Evolutionary conservation across 768 basidiomycete genomes (phyloP), one percentile per base, ranked within the genome.

Genomic region (Exsudoporus frostii): DNA sequence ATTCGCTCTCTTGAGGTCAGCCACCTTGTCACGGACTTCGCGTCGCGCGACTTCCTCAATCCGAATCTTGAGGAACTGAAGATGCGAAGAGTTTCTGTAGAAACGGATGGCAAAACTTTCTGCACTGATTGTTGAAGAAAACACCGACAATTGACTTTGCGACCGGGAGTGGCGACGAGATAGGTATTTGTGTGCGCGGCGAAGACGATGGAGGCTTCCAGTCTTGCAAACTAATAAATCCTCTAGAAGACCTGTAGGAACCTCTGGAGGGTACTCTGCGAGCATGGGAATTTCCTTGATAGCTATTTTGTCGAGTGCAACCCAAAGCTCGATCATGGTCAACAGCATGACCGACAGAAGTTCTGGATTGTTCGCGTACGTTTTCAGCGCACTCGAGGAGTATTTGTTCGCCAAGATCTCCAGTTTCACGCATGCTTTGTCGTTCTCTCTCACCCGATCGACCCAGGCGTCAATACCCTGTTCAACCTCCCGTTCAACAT

Each of bases 281-380:
- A 74, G 51, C 7, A 74, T 51, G 3, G 72, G 65, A 17, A 55
- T 65, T 17, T 55, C 48, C 10, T 24, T 34, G 25, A 64, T 43
- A 0, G 53, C 54, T 8, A 68, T 29, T 9, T 55, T 66, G 49
- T 74, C 74, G 6, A 76, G 52, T 0, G 67, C 74, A 13, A 71
- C 51, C 74, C 73, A 74, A 27, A 74, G 67, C 30, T 79, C 74
- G 9, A 68, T 22, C 10, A 45, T 50, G 1, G 66, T 68, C 42
- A 82, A 60, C 38, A 81, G 55, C 71, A 82, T 76, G 2, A 74
- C 48, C 0, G 79, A 80, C 5, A 66, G 36, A 29, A 67, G 58
- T 45, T 79, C 77, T 2, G 77, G 72, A 29, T 70, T 76, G 11
- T 55, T 54, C 10, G 46, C 34, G 41, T 76, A 78, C 2, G 48